Evolutionary conservation across 179 eudicot genomes (phyloP).

Genomic region (Gypsophila paniculata): DNA sequence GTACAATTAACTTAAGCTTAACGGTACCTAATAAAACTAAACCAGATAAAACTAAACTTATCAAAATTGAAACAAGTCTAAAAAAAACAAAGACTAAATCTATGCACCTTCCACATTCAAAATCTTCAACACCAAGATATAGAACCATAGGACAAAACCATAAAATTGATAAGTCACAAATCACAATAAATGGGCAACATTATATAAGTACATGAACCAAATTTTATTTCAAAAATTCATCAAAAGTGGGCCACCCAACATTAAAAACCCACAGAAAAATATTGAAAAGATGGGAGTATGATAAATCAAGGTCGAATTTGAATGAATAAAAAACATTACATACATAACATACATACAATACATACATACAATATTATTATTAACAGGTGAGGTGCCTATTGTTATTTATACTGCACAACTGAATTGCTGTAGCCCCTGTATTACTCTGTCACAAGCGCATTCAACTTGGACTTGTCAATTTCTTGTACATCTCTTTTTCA

Average conservation of each 20-base stretch:
- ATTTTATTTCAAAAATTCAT: background rate
- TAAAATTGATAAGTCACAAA: conserved; percentile 29
- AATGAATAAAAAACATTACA: background rate
- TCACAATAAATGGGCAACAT: conserved; percentile 27
- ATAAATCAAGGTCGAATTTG: conserved; percentile 33
- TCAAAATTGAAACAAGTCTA: too few species aligned
- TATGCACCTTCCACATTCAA: too few species aligned
- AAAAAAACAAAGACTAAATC: too few species aligned
- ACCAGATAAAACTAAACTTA: too few species aligned
- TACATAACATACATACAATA: too few species aligned
- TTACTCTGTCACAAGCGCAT: conserved; percentile 28
- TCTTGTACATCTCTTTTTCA: conserved; percentile 6
- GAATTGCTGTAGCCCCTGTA: conserved; percentile 35
- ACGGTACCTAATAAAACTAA: too few species aligned
- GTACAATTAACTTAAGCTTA: too few species aligned
- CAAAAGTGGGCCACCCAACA: conserved; percentile 24
- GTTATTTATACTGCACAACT: conserved; percentile 31
- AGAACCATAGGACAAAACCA: conserved; percentile 7
- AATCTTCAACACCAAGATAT: background rate
- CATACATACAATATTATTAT: too few species aligned
- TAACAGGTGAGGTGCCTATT: conserved; percentile 24
- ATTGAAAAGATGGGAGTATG: conserved; percentile 31
- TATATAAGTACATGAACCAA: conserved; percentile 5
- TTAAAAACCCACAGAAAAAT: conserved; percentile 24
- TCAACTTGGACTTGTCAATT: conserved; percentile 36